A percentile compares a stretch with the other conserved stretches of the same genome.
phyloP scores from a whole-genome alignment of 1,284 basidiomycete genomes.

The Sanghuangporus baumii region DNA sequence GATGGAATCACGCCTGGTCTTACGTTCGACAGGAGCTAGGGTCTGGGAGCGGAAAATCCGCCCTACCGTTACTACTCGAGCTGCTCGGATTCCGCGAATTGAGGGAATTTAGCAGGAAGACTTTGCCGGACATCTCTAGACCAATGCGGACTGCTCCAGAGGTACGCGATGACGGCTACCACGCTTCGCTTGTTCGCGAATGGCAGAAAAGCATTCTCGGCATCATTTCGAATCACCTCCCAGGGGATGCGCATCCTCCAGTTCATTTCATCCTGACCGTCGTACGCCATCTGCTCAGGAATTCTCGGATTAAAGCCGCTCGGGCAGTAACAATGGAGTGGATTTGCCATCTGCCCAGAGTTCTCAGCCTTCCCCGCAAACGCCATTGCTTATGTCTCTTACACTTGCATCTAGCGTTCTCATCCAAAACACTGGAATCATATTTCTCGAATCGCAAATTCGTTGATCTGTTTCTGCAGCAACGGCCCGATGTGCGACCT shows the following conservation, averaged over 20 bases:
- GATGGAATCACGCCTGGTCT: slow-evolving; percentile 30
- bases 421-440: slow-evolving; percentile 18
- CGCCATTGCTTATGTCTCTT: slow-evolving; percentile 28
- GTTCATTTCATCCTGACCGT: slow-evolving; percentile 8
- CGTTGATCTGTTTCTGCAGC: slow-evolving; percentile 37
- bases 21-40: background rate
- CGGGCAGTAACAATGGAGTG: slow-evolving; percentile 24
- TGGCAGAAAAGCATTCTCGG: background rate
- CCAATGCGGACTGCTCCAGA: background rate
- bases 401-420: slow-evolving; percentile 28
- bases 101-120: background rate
- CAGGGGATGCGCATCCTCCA: background rate
- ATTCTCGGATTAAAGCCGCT: slow-evolving; percentile 21
- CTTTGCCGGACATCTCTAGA: background rate
- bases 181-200: background rate
- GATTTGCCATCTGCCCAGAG: slow-evolving; percentile 23
- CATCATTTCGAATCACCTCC: background rate
- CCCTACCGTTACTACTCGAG: slow-evolving; percentile 5
- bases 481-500: slow-evolving; percentile 47
- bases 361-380: slow-evolving; percentile 18
- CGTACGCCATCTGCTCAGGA: slow-evolving; percentile 10
- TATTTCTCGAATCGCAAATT: slow-evolving; percentile 32
- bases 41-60: background rate
- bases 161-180: background rate
- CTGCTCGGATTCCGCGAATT: slow-evolving; percentile 11